Evolutionary conservation across 768 basidiomycete genomes (phyloP), one percentile per base, ranked within the genome.

Genomic region (Xerocomellus amylosporus): DNA sequence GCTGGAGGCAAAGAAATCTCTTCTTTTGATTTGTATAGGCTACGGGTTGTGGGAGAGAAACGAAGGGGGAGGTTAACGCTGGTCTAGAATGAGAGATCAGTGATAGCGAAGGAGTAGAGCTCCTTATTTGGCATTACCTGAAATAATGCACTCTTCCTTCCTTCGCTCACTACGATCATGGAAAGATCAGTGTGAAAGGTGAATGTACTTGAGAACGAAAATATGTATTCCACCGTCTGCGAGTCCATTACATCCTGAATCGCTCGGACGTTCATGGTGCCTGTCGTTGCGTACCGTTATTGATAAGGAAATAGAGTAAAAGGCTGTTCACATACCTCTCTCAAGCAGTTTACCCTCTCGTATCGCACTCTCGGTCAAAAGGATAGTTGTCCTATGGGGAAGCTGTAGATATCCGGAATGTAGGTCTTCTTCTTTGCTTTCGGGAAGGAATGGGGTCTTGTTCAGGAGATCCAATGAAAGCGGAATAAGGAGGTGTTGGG

Each of bases 381-480:
- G 65, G 28, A 87, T 71, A 3, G 79, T 64, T 7, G 81, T 79
- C 4, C 86, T 85, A 13, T 71, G 70, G 2, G 90, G 84, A 14
- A 90, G 77, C 63, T 93, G 90, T 26, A 93, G 74, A 58, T 78
- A 79, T 3, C 91, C 90, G 2, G 87, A 82, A 56, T 86, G 83
- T 5, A 93, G 72, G 59, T 91, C 88, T 46, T 90, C 79, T 54
- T 84, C 82, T 44, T 82, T 84, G 60, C 79, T 79, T 63, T 87
- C 84, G 0, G 90, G 90, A 31, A 69, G 70, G 62, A 88, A 91
- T 2, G 69, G 61, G 0, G 68, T 74, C 22, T 72, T 74, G 64
- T 93, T 92, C 45, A 93, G 67, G 7, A 75, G 66, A 28, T 81
- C 74, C 15, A 91, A 73, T 8, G 88, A 84, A 15, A 92, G 77